Conservation (phyloP, 768 basidiomycete genomes). For the Suillus discolor region DNA sequence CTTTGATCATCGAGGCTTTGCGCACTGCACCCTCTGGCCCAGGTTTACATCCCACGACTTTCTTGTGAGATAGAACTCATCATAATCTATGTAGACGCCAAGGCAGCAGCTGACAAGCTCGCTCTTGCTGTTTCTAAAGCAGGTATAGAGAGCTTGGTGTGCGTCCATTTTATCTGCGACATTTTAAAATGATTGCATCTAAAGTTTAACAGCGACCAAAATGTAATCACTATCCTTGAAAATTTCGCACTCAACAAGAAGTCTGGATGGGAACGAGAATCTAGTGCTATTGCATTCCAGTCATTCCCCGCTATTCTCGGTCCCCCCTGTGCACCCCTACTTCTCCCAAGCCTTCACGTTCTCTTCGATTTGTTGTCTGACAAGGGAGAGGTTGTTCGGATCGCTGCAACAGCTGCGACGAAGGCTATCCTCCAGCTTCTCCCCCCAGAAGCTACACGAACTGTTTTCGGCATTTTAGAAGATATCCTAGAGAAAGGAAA, state of each 20-base stretch:
- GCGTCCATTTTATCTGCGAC: constrained; percentile 23
- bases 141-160: constrained; percentile 67
- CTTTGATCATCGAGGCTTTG: constrained; percentile 46
- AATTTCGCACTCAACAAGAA: constrained; percentile 80
- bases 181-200: constrained; percentile 20
- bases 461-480: constrained; percentile 71
- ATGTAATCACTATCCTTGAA: constrained; percentile 66
- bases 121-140: constrained; percentile 69
- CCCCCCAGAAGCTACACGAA: constrained; percentile 78
- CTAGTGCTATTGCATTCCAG: constrained; percentile 78
- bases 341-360: constrained; percentile 75
- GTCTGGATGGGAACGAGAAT: constrained; percentile 87
- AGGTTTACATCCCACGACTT: constrained; percentile 38
- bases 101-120: constrained; percentile 79
- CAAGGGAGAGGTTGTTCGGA: constrained; percentile 89
- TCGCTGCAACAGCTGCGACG: constrained; percentile 76
- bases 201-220: constrained; percentile 49
- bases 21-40: constrained; percentile 63
- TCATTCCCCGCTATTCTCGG: constrained; percentile 75
- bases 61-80: constrained; percentile 3
- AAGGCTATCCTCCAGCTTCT: constrained; percentile 84
- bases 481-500: constrained; percentile 81
- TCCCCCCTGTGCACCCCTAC: constrained; percentile 65
- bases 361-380: constrained; percentile 89
- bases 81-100: constrained; percentile 61